A percentile compares a stretch with the other conserved stretches of the same genome.
phyloP scores from a whole-genome alignment of 2,329 filamentous ascomycete species.

The Ceratocystis variospora region DNA sequence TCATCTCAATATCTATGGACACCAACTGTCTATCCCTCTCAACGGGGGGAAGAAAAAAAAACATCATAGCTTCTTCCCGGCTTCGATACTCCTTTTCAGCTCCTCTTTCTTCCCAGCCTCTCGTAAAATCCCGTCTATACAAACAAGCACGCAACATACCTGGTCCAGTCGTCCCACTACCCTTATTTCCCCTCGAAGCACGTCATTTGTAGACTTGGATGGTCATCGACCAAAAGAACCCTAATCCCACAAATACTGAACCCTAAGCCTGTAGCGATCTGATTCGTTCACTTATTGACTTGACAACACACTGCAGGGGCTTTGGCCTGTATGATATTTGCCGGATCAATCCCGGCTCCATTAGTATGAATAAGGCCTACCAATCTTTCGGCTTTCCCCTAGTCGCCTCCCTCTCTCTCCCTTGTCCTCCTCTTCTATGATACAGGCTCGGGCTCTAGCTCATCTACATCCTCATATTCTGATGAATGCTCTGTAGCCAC shows the following conservation, averaged over 20 bases:
- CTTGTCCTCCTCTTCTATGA: slow-evolving; percentile 14
- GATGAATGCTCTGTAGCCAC: slow-evolving; percentile 23
- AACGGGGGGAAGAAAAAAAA: background rate
- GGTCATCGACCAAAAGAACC: background rate
- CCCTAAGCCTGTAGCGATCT: no score
- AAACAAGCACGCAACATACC: background rate
- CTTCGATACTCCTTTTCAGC: background rate
- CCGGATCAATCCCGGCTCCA: background rate
- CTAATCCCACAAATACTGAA: background rate
- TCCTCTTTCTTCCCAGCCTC: background rate
- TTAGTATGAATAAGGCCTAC: background rate
- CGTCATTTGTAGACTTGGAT: slow-evolving; percentile 3
- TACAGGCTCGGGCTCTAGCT: slow-evolving; percentile 20
- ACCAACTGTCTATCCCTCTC: no score
- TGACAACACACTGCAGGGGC: background rate
- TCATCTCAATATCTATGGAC: background rate
- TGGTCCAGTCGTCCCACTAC: background rate
- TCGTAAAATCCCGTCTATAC: background rate
- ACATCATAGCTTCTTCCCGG: background rate
- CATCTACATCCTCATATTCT: slow-evolving; percentile 33
- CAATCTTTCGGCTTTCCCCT: background rate
- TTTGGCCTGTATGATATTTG: background rate
- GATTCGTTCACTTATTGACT: no score
- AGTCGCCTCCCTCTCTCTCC: background rate
- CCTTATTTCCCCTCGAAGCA: background rate